Evolutionary conservation across 352 stramenopile genomes (phyloP), one percentile per base, ranked within the genome.

Genomic region (Phytopythium aichiense): DNA sequence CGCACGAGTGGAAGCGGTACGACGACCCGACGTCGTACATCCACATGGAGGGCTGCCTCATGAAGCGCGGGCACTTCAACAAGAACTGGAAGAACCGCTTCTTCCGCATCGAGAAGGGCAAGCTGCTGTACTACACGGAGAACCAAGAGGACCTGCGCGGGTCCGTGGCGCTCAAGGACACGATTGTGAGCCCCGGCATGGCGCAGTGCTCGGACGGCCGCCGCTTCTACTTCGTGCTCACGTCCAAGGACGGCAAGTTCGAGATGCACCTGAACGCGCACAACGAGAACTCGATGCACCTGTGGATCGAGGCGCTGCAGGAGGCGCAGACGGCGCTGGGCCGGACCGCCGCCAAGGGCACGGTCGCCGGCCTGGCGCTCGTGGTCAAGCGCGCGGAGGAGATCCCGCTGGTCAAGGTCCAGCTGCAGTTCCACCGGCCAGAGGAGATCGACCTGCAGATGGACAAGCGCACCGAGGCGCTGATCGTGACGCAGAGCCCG

Each of bases 61-160:
- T 89, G 20, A 95, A 95, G 61, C 81, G 87, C 22, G 87, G 87
- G 0, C 87, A 95, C 48, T 66, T 94, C 2, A 89, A 92, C 64
- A 95, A 92, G 65, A 95, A 82, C 67, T 95, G 87, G 87, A 92
- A 91, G 71, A 94, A 92, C 57, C 81, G 87, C 12, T 95, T 92
- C 62, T 95, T 95, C 64, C 84, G 84, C 42, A 89, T 95, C 61
- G 85, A 95, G 68, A 79, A 81, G 50, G 82, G 83, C 8, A 73
- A 94, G 37, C 61, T 95, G 58, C 70, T 79, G 35, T 95, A 95
- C 62, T 95, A 92, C 66, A 92, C 84, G 9, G 81, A 92, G 65
- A 88, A 90, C 57, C 75, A 91, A 48, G 81, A 86, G 15, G 72
- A 85, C 37, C 57, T 89, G 6, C 92, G 90, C 54, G 87, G 87